Evolutionary conservation across 805 yeast species (phyloP).

Genomic region (Starmerella geochares): DNA sequence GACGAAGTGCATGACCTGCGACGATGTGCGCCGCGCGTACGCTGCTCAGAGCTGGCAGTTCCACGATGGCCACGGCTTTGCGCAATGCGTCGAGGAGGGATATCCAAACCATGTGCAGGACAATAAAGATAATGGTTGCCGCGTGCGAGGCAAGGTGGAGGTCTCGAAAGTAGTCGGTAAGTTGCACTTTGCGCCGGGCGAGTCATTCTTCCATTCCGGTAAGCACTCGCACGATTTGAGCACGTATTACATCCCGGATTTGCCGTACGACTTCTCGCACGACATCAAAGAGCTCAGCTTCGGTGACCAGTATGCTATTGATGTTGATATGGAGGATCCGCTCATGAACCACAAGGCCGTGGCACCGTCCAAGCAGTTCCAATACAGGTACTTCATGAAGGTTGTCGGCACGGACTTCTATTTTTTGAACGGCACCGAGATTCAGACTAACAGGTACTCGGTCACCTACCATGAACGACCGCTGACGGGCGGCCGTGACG

Average conservation of each 20-base stretch:
- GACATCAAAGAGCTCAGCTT: conserved; percentile 70
- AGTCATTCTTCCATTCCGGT: conserved; percentile 46
- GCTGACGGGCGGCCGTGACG: conserved; percentile 74
- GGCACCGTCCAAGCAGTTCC: conserved; percentile 45
- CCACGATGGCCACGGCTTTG: conserved; percentile 74
- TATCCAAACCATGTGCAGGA: conserved; percentile 55
- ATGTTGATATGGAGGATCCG: conserved; percentile 35
- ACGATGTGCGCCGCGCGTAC: conserved; percentile 69
- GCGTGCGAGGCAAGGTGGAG: conserved; percentile 66
- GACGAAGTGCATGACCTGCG: conserved; percentile 70
- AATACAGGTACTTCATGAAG: conserved; percentile 70
- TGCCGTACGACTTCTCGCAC: conserved; percentile 67
- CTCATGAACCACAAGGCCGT: conserved; percentile 27
- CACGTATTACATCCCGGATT: conserved; percentile 46
- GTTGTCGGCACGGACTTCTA: conserved; percentile 86
- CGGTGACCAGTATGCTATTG: conserved; percentile 46
- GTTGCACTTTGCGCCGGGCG: conserved; percentile 93
- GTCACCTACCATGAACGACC: conserved; percentile 85
- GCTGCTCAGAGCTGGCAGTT: conserved; percentile 75
- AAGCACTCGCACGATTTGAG: conserved; percentile 77
- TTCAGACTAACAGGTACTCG: conserved; percentile 83
- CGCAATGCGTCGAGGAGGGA: conserved; percentile 85
- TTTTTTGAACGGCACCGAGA: conserved; percentile 41
- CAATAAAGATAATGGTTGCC: conserved; percentile 73
- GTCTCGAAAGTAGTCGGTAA: conserved; percentile 83